Evolutionary conservation across 2,329 filamentous ascomycete species (phyloP).

Genomic region (Fusarium graminum): DNA sequence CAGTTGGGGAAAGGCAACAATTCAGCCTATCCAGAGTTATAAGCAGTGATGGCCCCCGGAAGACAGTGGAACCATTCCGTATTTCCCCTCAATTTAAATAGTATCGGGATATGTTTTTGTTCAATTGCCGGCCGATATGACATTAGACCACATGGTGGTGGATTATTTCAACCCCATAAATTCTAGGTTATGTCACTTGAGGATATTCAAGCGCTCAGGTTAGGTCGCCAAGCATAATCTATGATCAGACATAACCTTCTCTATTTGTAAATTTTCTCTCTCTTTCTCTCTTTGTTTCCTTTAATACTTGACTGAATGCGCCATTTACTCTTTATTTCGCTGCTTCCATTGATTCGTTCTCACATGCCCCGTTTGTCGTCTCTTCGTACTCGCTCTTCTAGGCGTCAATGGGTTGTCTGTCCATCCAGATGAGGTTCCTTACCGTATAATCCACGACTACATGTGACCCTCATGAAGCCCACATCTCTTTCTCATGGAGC

Average conservation of each 20-base stretch:
- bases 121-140: neutral
- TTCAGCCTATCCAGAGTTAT: slow-evolving; percentile 28
- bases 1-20: slow-evolving; percentile 19
- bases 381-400: slow-evolving; percentile 4
- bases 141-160: neutral
- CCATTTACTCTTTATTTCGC: neutral
- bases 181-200: neutral
- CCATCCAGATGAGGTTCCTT: neutral
- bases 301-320: neutral
- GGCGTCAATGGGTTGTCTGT: neutral
- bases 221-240: too few relatives aligned
- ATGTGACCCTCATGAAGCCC: neutral
- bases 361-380: neutral
- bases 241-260: neutral
- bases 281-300: too few relatives aligned
- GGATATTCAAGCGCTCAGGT: neutral
- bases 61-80: slow-evolving; percentile 8
- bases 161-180: neutral
- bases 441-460: slow-evolving; percentile 17
- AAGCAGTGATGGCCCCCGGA: slow-evolving; percentile 17
- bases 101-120: neutral
- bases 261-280: neutral
- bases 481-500: neutral
- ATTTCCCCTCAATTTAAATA: slow-evolving; percentile 11
- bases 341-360: slow-evolving; percentile 22